These are phyloP conservation scores for Serpula lacrymans DNA, from an alignment of 768 basidiomycete genomes.

Conservation along the genomic window DNA sequence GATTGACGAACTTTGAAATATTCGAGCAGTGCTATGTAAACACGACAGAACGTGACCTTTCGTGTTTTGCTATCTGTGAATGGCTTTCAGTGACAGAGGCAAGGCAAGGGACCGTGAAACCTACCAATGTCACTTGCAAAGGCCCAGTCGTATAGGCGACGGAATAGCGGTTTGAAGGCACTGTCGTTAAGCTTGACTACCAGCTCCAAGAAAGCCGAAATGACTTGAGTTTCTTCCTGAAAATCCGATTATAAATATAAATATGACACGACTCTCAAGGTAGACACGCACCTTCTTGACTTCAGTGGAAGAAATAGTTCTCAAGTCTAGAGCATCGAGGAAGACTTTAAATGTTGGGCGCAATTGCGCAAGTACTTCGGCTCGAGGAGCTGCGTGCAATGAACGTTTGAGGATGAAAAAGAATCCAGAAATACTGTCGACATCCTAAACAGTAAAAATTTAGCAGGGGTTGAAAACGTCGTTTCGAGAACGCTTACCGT, in stretches of 20 bases:
- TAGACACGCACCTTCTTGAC: constrained; percentile 24
- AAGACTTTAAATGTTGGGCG: constrained; percentile 74
- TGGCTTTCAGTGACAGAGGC: neutral
- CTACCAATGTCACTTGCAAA: constrained; percentile 56
- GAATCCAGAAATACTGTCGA: constrained; percentile 38
- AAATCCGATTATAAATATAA: neutral
- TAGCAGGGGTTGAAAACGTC: too few species aligned
- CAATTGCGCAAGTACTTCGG: constrained; percentile 61
- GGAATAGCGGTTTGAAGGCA: constrained; percentile 88
- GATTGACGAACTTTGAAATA: constrained; percentile 97
- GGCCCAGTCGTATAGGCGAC: constrained; percentile 93
- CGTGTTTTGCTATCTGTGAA: constrained; percentile 36
- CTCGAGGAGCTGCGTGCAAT: constrained; percentile 60
- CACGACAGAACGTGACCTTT: constrained; percentile 69
- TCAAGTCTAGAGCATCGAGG: constrained; percentile 70
- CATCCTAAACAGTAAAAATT: too few species aligned
- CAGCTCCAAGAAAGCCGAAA: constrained; percentile 80
- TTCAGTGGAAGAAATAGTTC: constrained; percentile 26
- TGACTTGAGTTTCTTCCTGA: constrained; percentile 52
- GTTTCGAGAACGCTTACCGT: constrained; percentile 32
- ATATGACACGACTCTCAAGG: neutral
- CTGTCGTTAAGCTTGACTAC: constrained; percentile 92
- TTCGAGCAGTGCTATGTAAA: constrained; percentile 71
- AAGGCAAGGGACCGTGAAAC: constrained; percentile 11
- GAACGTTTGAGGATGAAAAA: constrained; percentile 67